Evolutionary conservation across 2,329 filamentous ascomycete species (phyloP), one percentile per base, ranked within the genome.

Genomic region (Parastagonospora nodorum): DNA sequence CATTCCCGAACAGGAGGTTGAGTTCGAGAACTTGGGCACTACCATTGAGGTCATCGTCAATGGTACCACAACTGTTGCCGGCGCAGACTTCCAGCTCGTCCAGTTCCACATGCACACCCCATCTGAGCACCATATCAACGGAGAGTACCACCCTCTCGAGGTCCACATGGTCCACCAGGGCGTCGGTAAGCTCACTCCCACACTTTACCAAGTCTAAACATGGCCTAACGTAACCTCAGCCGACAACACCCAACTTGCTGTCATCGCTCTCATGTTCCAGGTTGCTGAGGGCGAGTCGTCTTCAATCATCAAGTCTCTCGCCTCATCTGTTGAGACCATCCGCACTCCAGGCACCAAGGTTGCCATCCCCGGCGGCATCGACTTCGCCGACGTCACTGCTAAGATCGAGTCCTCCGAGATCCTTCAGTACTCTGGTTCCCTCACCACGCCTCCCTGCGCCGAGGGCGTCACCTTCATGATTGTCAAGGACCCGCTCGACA

Each of bases 101-200:
- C 83, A 85, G 58, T 85, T 84, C 72, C 83, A 85, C 68, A 83
- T 85, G 71, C 84, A 86, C 63, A 81, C 81, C 0, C 82, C 84
- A 0, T 81, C 80, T 37, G 84, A 86, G 74, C 84, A 86, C 60
- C 76, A 78, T 40, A 72, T 85, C 48, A 66, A 73, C 47, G 72
- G 74, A n/a, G 77, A 80, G 55, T 75, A 76, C 62, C 78, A 72
- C 58, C 77, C 64, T 57, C 77, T 63, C 67, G 76, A 81, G 67
- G 69, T 81, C 71, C 84, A 87, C 72, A 82, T 86, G 77, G 84
- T 86, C 35, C 84, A 83, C 65, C 74, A 80, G 63, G 75, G 74
- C 11, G 72, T 75, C 10, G 60, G 75, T 78, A 70, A 37, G 69
- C 19, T 69, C 24, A 24, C 42, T 12, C 6, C 47, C 11, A 15